Percentiles rank a stretch among this genome's conserved stretches.
Conservation (phyloP, 169 alveolate genomes). For the Plasmodium coatneyi region DNA sequence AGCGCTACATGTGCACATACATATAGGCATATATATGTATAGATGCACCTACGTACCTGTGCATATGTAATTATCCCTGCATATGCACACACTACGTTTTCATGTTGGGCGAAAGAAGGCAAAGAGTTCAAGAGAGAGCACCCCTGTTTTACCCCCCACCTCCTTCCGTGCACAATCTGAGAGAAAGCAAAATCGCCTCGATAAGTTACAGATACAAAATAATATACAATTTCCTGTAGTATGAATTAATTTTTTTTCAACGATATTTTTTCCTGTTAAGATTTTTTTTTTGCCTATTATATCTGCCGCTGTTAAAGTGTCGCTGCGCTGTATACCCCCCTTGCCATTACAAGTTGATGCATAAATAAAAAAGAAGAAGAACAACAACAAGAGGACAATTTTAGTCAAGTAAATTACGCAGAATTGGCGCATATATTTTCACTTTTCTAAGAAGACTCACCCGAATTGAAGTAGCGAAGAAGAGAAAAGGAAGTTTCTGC, state of each 20-base stretch:
- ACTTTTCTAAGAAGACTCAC: background rate
- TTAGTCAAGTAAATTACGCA: background rate
- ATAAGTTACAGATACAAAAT: background rate
- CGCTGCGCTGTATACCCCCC: background rate
- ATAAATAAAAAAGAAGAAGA: background rate
- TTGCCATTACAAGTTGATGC: background rate
- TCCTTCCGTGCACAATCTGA: background rate
- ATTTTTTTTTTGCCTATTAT: background rate
- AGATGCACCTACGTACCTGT: background rate
- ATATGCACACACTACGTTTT: background rate
- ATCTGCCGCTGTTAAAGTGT: background rate
- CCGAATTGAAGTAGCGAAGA: background rate
- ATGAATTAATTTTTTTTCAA: background rate
- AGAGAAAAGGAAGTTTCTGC: background rate
- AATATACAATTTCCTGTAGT: background rate
- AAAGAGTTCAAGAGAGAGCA: background rate
- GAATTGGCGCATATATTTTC: background rate
- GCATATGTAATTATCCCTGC: background rate
- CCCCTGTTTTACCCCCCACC: background rate
- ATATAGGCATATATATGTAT: background rate
- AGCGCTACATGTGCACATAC: background rate
- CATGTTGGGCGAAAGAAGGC: background rate
- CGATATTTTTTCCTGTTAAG: background rate
- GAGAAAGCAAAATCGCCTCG: background rate
- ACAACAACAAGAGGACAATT: background rate